Evolutionary conservation across 495 filamentous ascomycete genomes (phyloP).

Genomic region (Tetracladium marchalianum): DNA sequence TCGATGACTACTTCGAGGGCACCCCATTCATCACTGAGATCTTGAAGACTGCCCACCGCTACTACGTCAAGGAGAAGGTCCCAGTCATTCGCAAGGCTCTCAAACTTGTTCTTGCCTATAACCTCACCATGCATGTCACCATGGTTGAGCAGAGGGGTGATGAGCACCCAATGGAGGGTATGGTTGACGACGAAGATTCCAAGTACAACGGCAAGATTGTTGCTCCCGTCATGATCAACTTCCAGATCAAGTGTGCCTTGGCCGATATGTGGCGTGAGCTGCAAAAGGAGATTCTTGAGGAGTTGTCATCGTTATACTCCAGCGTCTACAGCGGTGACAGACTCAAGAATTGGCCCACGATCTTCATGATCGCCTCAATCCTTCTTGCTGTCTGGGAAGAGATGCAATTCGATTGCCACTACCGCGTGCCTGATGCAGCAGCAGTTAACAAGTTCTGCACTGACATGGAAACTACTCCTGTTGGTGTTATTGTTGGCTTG

Average conservation of each 20-base stretch:
- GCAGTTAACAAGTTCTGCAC: constrained; percentile 85
- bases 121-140: constrained; percentile 82
- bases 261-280: constrained; percentile 94
- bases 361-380: constrained; percentile 88
- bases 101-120: constrained; percentile 87
- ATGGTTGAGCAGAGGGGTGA: constrained; percentile 81
- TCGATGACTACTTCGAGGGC: constrained; percentile 90
- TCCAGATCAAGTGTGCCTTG: constrained; percentile 92
- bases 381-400: constrained; percentile 90
- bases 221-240: constrained; percentile 96
- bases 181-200: constrained; percentile 66
- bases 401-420: constrained; percentile 95
- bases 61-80: constrained; percentile 70
- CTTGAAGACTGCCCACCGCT: constrained; percentile 86
- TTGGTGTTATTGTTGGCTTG: constrained; percentile 86
- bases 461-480: constrained; percentile 89
- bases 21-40: constrained; percentile 88
- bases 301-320: constrained; percentile 80
- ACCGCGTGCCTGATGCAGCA: constrained; percentile 71
- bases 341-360: constrained; percentile 94
- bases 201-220: constrained; percentile 80
- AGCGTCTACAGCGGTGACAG: constrained; percentile 91
- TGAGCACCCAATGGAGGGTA: constrained; percentile 65
- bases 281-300: constrained; percentile 87
- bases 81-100: constrained; percentile 84